Evolutionary conservation across 306 rosid species (phyloP).

Genomic region (Begonia fuchsioides): DNA sequence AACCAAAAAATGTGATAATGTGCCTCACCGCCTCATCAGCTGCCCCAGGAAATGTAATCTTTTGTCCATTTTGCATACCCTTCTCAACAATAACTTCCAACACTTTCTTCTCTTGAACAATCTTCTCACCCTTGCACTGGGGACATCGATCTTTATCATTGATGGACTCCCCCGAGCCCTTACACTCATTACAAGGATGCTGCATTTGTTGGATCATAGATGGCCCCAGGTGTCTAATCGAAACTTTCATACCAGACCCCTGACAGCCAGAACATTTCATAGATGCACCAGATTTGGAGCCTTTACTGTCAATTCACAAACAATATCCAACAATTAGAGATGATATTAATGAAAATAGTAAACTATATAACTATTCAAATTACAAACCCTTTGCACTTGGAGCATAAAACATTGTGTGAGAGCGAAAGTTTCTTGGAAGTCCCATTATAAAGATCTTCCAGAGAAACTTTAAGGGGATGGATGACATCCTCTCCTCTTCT

Average conservation of each 20-base stretch:
- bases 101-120: constrained; percentile 88
- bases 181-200: constrained; percentile 50
- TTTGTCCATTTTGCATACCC: constrained; percentile 92
- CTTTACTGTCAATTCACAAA: constrained; percentile 35
- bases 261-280: constrained; percentile 60
- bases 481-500: constrained; percentile 71
- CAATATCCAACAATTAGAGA: neutral
- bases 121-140: constrained; percentile 86
- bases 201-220: constrained; percentile 77
- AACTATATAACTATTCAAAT: neutral
- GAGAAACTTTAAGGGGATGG: constrained; percentile 55
- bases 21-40: constrained; percentile 83
- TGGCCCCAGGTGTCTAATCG: constrained; percentile 43
- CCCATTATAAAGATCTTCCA: constrained; percentile 70
- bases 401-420: constrained; percentile 39
- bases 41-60: constrained; percentile 86
- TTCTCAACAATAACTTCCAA: constrained; percentile 81
- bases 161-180: constrained; percentile 33
- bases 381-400: constrained; percentile 53
- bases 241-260: constrained; percentile 57
- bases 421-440: constrained; percentile 59
- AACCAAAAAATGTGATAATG: neutral
- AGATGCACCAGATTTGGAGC: constrained; percentile 52
- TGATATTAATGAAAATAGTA: neutral
- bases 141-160: constrained; percentile 72